Evolutionary conservation across 73 alveolate genomes (phyloP).

Genomic region (Uronychia binucleata): DNA sequence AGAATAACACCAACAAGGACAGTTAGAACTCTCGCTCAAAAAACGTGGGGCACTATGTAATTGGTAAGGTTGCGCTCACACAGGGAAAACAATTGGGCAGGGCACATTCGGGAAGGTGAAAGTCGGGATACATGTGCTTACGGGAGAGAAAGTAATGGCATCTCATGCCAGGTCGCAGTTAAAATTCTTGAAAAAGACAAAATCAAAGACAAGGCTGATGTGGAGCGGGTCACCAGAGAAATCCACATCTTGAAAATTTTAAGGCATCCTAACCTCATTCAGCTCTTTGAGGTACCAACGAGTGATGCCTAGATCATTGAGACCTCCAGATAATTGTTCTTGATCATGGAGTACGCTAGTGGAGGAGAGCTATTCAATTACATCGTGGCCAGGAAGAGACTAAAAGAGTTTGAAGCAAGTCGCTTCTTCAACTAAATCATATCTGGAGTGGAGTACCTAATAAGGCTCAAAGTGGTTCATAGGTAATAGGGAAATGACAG

Average conservation of each 20-base stretch:
- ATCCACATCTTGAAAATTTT: slow-evolving; percentile 68
- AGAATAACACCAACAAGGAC: no score
- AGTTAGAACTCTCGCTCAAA: no score
- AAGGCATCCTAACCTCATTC: slow-evolving; percentile 67
- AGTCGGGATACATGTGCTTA: slow-evolving; percentile 75
- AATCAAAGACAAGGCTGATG: slow-evolving; percentile 75
- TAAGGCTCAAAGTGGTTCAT: slow-evolving; percentile 62
- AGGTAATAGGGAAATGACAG: not conserved
- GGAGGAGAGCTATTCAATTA: slow-evolving; percentile 85
- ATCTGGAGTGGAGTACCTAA: slow-evolving; percentile 80
- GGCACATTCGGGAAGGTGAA: slow-evolving; percentile 92
- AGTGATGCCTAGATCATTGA: slow-evolving; percentile 49
- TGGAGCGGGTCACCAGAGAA: slow-evolving; percentile 76
- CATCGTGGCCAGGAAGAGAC: slow-evolving; percentile 66
- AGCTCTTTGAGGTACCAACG: slow-evolving; percentile 66
- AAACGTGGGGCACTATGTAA: slow-evolving; percentile 51
- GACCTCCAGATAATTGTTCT: slow-evolving; percentile 58
- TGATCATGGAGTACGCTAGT: slow-evolving; percentile 78
- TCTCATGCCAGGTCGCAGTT: slow-evolving; percentile 50
- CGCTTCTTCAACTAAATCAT: slow-evolving; percentile 74
- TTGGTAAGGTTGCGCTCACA: no score
- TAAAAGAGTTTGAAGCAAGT: slow-evolving; percentile 77
- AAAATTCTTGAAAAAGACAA: slow-evolving; percentile 77
- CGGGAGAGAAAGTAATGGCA: slow-evolving; percentile 60
- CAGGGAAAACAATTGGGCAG: slow-evolving; percentile 87